Conservation (phyloP, 768 basidiomycete genomes). For the Favolaschia claudopus region DNA sequence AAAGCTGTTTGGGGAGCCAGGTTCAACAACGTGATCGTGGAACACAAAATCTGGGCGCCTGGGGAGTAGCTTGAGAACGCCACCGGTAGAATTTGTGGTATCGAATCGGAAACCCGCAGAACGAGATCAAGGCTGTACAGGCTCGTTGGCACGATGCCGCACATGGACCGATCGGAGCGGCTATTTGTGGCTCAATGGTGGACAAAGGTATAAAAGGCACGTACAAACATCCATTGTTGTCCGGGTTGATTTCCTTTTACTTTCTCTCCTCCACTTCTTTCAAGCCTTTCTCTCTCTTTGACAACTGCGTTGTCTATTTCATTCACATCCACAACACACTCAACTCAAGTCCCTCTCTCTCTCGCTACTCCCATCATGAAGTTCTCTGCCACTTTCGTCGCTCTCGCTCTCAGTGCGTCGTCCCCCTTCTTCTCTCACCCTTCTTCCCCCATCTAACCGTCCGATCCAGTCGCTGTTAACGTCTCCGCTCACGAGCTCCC, state of each 20-base stretch:
- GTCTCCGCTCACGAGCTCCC: constrained; percentile 16
- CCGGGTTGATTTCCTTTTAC: constrained; percentile 3
- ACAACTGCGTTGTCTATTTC: constrained; percentile 23
- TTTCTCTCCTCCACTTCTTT: not conserved
- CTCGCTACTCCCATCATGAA: constrained; percentile 15
- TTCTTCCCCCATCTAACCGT: not conserved
- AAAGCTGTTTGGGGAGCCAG: no score
- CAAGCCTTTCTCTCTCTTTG: not conserved
- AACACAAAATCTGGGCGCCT: no score
- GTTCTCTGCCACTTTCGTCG: constrained; percentile 22
- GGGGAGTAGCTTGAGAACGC: no score
- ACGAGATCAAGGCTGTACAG: no score
- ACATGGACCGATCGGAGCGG: no score
- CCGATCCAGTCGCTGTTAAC: constrained; percentile 4
- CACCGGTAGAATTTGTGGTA: no score
- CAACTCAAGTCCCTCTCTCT: not conserved
- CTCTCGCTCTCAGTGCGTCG: constrained; percentile 14
- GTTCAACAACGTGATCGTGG: no score
- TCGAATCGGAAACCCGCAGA: no score
- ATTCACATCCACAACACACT: constrained; percentile 1
- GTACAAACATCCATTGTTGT: no score
- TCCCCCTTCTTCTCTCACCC: not conserved
- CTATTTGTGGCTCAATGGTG: no score
- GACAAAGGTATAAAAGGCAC: no score
- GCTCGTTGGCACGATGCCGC: no score